These are phyloP conservation scores for Phytophthora fragariae DNA, from an alignment of 352 stramenopile species.

Conservation along the genomic window DNA sequence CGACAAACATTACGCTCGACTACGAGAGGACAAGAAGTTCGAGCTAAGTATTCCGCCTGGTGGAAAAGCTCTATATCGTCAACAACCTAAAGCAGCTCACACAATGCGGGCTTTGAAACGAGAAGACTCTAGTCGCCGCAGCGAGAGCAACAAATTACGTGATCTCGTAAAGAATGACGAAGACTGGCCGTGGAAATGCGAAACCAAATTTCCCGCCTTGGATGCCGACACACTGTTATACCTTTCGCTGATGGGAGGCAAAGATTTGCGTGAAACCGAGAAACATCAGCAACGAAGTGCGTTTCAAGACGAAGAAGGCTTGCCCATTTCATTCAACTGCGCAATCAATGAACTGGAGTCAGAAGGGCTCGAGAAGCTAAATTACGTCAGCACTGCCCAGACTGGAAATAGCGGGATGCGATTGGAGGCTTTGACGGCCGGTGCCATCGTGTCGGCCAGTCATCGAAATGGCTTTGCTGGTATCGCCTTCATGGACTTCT, in stretches of 20 bases:
- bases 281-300: not conserved
- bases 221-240: not conserved
- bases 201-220: not conserved
- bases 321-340: not conserved
- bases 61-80: not conserved
- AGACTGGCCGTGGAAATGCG: not conserved
- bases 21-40: not conserved
- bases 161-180: constrained; percentile 2
- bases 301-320: not conserved
- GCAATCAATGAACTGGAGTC: not conserved
- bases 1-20: not conserved
- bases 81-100: not conserved
- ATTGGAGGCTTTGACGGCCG: not conserved
- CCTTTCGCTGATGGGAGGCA: constrained; percentile 3
- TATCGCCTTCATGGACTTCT: not conserved
- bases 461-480: constrained; percentile 10
- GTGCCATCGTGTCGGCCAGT: constrained; percentile 5
- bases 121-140: not conserved
- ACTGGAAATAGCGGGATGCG: not conserved
- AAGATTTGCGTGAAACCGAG: not conserved
- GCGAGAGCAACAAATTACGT: not conserved
- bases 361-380: not conserved
- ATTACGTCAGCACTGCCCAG: not conserved
- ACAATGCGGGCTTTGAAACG: not conserved
- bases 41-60: not conserved